Base-by-base conservation (phyloP, 1,284 basidiomycete species). In the Moniliophthora roreri region DNA sequence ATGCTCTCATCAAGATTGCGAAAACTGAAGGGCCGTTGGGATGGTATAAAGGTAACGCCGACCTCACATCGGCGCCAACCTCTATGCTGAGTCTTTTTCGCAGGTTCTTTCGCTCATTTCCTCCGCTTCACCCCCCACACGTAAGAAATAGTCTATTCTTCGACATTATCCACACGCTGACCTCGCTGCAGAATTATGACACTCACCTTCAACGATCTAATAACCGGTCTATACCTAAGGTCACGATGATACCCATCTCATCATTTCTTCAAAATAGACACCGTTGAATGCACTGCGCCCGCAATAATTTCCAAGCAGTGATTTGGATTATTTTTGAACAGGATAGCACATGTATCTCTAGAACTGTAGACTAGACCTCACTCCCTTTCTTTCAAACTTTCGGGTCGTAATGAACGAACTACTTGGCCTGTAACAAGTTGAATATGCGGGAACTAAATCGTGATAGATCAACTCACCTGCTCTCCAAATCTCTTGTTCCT, bases 401-500 rank as follows among this genome's bases (percentile, higher is more conserved):
- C 89, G 44, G 89, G 89, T 58, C 89, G 86, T 64, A 91, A 70
- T 8, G 86, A 88, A 52, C 89, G 85, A 42, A 91, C 88, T 48
- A 77, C 78, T 73, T 89, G 89, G 70, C 87, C 85, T 84, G 24
- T 7, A 18, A 52, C 40, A 61, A 46, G 50, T 38, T n/a, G 59
- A 46, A 44, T 21, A 26, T 51, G 9, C 53, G 26, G 47, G 40
- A 41, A 37, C 13, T 4, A 18, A 57, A 18, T 48, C 40, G 40
- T 13, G 28, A 15, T 5, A 13, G 38, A n/a, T 8, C 9, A 18
- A 72, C 83, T 71, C 76, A 80, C 91, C 93, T 61, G 95, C 94
- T 61, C 92, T 79, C 95, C 96, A 99, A 74, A 99, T 98, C 80
- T 99, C 96, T 74, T 95, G 93, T 66, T 91, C 82, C 75, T 98